Base-by-base conservation (phyloP, 768 basidiomycete genomes). In the Boletus coccyginus region DNA sequence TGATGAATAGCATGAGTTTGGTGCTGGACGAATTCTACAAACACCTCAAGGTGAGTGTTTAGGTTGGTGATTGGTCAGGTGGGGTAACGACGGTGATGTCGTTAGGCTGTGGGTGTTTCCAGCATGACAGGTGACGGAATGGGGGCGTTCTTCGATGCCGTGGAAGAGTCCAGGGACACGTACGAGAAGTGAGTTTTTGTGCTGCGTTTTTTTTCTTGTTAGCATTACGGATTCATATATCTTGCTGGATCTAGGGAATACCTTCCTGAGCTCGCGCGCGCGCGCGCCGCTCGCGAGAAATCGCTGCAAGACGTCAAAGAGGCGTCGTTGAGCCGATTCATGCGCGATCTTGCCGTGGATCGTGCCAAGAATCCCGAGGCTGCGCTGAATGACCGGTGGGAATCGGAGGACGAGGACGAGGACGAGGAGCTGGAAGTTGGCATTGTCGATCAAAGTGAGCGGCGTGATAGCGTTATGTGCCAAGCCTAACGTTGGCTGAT, bases 1-100 rank as follows among this genome's bases (percentile, higher is more conserved):
- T 99, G 60, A 99, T 98, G 96, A 94, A 96, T 62, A 94, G 92
- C 68, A 98, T 99, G 97, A 94, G 95, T 70, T 73, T 99, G 50
- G 96, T 99, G 8, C 74, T 99, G 51, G 97, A 99, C 66, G 97
- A 98, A 68, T 99, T 99, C 65, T 99, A 99, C 75, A 92, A 94
- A 73, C 89, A 97, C 62, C 77, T 99, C 51, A 92, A 92, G 78
- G 95, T 93, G 49, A 40, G 81, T 48, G 3, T 32, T 24, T 14
- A 12, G 36, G 43, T 21, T 9, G 21, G 39, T 21, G 21, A 10
- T 36, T 9, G 42, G 21, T 45, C 41, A 21, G 32, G 33, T 29
- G 49, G 41, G 40, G 41, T 24, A 39, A 31, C 13, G 35, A 38
- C 24, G 32, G 33, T n/a, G 42, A 46, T 36, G 46, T 49, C 46